Percentiles rank a stretch among this genome's conserved stretches.
Evolutionary conservation across 2,329 filamentous ascomycete species (phyloP).

Genomic region (Davidsoniella virescens): DNA sequence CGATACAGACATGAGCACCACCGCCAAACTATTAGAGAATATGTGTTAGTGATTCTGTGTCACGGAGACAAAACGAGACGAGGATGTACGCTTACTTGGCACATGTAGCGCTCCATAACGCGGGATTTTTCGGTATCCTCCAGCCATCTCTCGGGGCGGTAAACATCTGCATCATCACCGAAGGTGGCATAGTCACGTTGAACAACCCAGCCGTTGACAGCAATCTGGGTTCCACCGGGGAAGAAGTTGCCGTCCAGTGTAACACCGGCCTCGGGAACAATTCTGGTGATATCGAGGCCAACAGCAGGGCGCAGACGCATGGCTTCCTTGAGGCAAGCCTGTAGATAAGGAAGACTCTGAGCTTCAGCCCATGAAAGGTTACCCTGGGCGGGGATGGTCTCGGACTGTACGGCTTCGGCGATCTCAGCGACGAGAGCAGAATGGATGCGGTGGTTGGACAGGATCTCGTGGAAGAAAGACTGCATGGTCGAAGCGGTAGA

Average conservation of each 20-base stretch:
- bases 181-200: constrained; percentile 32
- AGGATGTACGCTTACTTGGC: constrained; percentile 27
- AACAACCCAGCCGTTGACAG: constrained; percentile 38
- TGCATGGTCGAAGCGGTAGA: constrained; percentile 44
- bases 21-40: constrained; percentile 30
- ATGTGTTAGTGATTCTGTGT: constrained; percentile 5
- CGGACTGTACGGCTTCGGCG: constrained; percentile 22
- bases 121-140: constrained; percentile 26
- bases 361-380: constrained; percentile 32
- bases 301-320: constrained; percentile 40
- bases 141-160: constrained; percentile 39
- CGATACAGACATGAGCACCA: constrained; percentile 38
- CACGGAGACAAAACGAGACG: background rate
- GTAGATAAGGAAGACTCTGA: constrained; percentile 35
- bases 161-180: constrained; percentile 34
- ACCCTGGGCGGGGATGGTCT: constrained; percentile 22
- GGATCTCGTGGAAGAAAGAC: constrained; percentile 35
- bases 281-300: constrained; percentile 33
- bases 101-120: constrained; percentile 39
- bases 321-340: constrained; percentile 39
- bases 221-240: constrained; percentile 35
- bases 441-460: constrained; percentile 29
- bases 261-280: constrained; percentile 34
- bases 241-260: constrained; percentile 34
- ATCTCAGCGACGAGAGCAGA: constrained; percentile 27